Base-by-base conservation (phyloP, 1,284 basidiomycete species). In the Naganishia albida region DNA sequence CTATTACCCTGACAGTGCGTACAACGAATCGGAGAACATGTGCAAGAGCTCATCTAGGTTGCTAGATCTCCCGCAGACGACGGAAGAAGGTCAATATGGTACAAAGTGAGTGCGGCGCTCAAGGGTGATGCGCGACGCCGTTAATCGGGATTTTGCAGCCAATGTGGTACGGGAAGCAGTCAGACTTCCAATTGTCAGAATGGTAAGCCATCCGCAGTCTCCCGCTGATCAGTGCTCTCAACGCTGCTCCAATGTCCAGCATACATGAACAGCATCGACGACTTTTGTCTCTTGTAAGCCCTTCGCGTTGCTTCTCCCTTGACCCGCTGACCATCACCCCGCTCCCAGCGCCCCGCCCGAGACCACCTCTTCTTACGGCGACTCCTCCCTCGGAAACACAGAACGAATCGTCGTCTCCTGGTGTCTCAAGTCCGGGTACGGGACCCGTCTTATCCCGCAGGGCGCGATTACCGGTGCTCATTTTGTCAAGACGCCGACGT, bases 181-280 rank as follows among this genome's bases (percentile, higher is more conserved):
- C 85, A 87, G 75, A 80, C 80, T 12, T 86, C 85, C 3, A 76
- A 78, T 67, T 89, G 88, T 76, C 88, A 89, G 43, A 73, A 72
- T 55, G 51, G 51, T 53, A 38, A 8, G 34, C 39, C 20, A 28
- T 18, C 28, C 49, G 7, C 50, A 67, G n/a, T 10, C 34, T 34
- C 4, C 10, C 34, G 34, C 34, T 10, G 34, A 34, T 10, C 6
- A 10, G 34, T 34, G n/a, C n/a, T n/a, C n/a, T n/a, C n/a, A 6
- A 34, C 34, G 34, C 34, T 34, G 34, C 4, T 6, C 34, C 34
- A 10, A 81, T 80, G 18, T 38, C 13, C 51, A 53, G 77, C 87
- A 28, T 88, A 88, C 74, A 83, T 80, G 65, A 80, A 80, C 74
- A 66, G 72, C 28, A 75, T 80, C 65, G 77, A 79, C 69, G 78